These are phyloP conservation scores for Encephalitozoon hellem DNA, from an alignment of 371 early-diverging fungal genomes.

Conservation along the genomic window DNA sequence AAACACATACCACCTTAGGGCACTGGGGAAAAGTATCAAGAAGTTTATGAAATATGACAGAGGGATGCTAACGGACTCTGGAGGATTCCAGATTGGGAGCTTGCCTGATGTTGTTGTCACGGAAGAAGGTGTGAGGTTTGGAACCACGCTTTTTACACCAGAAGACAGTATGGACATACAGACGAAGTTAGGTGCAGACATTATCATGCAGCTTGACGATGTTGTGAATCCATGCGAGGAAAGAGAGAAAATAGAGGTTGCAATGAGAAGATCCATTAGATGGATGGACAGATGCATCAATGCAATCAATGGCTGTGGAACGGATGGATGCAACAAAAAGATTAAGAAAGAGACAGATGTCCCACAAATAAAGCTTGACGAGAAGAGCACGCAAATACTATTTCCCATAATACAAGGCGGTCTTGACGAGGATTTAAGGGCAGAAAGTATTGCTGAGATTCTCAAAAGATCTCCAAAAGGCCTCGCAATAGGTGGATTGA, in stretches of 20 bases:
- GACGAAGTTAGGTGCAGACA: conserved; percentile 83
- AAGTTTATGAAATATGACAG: conserved; percentile 76
- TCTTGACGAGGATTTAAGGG: conserved; percentile 67
- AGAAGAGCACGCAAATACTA: conserved; percentile 67
- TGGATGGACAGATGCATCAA: conserved; percentile 83
- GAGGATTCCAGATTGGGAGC: conserved; percentile 88
- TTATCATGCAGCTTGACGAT: conserved; percentile 92
- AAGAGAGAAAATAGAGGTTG: conserved; percentile 74
- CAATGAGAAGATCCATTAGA: conserved; percentile 78
- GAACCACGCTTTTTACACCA: conserved; percentile 70
- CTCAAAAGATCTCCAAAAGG: conserved; percentile 75
- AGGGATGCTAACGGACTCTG: conserved; percentile 75
- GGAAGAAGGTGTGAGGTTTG: conserved; percentile 67
- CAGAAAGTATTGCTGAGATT: conserved; percentile 72
- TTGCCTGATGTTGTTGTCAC: conserved; percentile 73
- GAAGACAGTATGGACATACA: conserved; percentile 81
- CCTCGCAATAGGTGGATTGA: conserved; percentile 82
- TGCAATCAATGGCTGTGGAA: background rate
- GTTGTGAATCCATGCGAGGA: conserved; percentile 76
- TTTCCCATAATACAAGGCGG: conserved; percentile 93
- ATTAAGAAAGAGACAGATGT: background rate
- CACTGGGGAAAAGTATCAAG: conserved; percentile 64
- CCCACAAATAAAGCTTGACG: conserved; percentile 17
- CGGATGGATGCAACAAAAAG: background rate
- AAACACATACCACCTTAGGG: conserved; percentile 67